Conservation (phyloP, 805 yeast genomes). For the Yarrowia hollandica region DNA sequence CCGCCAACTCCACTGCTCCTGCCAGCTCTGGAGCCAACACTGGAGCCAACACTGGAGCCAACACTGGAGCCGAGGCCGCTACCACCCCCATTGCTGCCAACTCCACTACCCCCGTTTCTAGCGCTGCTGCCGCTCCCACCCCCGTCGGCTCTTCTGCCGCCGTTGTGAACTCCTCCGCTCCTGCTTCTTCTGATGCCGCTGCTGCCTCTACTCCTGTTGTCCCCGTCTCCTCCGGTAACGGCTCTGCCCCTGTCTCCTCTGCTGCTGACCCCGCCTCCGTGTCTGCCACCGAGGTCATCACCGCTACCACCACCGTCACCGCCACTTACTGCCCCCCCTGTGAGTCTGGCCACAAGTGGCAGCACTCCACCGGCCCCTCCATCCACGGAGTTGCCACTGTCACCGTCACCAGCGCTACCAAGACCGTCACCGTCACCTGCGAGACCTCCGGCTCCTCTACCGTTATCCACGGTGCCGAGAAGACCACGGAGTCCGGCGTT, state of each 20-base stretch:
- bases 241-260: no score
- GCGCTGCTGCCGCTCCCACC: background rate
- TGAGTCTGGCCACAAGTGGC: background rate
- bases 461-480: background rate
- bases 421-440: constrained; percentile 18
- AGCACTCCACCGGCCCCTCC: background rate
- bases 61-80: no score
- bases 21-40: no score
- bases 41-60: no score
- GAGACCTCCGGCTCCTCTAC: constrained; percentile 7
- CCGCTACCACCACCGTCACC: constrained; percentile 10
- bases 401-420: background rate
- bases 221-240: background rate
- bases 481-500: constrained; percentile 15
- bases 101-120: background rate
- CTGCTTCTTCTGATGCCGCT: background rate
- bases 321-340: constrained; percentile 16
- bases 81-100: background rate
- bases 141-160: background rate
- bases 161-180: background rate
- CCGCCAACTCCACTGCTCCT: no score
- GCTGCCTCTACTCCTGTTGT: background rate
- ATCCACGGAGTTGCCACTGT: background rate
- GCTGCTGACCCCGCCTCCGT: background rate
- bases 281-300: background rate